Evolutionary conservation across 768 basidiomycete genomes (phyloP).

Genomic region (Candolleomyces aberdarensis): DNA sequence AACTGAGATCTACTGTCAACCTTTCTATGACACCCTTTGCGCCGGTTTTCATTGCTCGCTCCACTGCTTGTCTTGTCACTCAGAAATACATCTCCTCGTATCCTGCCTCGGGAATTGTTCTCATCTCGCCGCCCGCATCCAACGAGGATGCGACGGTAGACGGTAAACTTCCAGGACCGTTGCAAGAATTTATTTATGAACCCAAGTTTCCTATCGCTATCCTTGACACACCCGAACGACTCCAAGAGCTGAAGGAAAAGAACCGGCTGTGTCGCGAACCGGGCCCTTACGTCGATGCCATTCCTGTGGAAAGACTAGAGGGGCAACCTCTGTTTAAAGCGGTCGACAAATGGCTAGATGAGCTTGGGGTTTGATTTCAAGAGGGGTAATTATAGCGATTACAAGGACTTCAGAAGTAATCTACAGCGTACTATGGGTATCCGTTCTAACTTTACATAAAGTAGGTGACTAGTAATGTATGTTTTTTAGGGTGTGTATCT

Average conservation of each 20-base stretch:
- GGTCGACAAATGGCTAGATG: slow-evolving; percentile 55
- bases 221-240: slow-evolving; percentile 33
- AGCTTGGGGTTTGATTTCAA: slow-evolving; percentile 41
- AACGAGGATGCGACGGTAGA: slow-evolving; percentile 30
- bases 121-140: slow-evolving; percentile 54
- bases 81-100: slow-evolving; percentile 69
- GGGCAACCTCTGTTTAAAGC: slow-evolving; percentile 36
- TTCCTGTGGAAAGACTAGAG: slow-evolving; percentile 31
- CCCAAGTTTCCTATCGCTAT: slow-evolving; percentile 60
- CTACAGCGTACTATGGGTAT: neutral
- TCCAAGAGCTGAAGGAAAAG: slow-evolving; percentile 28
- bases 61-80: slow-evolving; percentile 50
- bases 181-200: slow-evolving; percentile 58
- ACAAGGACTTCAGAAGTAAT: neutral
- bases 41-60: slow-evolving; percentile 53
- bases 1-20: slow-evolving; percentile 40
- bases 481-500: neutral
- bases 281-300: slow-evolving; percentile 32
- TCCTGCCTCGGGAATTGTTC: slow-evolving; percentile 57
- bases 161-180: slow-evolving; percentile 28
- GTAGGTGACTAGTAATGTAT: neutral
- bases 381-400: neutral
- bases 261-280: slow-evolving; percentile 38
- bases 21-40: slow-evolving; percentile 49
- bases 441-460: neutral